These are phyloP conservation scores for Berberis thunbergii DNA, from an alignment of 164 flowering plant genomes.

Conservation along the genomic window DNA sequence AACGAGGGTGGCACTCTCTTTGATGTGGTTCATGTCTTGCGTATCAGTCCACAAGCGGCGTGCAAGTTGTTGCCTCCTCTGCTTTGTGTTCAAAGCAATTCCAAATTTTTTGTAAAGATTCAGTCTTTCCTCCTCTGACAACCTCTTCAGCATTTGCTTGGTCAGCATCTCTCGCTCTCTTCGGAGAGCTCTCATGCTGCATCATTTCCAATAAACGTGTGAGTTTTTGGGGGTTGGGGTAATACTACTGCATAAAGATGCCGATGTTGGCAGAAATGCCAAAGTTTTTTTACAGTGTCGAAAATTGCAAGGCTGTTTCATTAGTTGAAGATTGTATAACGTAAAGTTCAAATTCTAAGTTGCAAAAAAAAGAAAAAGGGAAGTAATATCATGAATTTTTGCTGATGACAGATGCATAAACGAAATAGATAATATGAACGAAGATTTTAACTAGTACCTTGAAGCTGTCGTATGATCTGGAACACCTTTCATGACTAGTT, in stretches of 20 bases:
- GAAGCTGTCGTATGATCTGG: conserved; percentile 32
- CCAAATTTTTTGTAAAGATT: conserved; percentile 64
- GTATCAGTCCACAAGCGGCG: conserved; percentile 57
- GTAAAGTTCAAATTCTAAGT: no score
- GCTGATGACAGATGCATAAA: background rate
- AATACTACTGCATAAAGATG: background rate
- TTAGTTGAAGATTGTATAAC: no score
- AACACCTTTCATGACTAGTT: conserved; percentile 15
- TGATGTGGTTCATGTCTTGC: conserved; percentile 45
- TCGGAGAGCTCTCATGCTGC: conserved; percentile 54
- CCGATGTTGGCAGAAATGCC: background rate
- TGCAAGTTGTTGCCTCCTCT: conserved; percentile 57
- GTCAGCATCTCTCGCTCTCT: conserved; percentile 68
- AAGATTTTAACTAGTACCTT: conserved; percentile 35
- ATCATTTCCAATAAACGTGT: background rate
- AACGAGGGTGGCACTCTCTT: conserved; percentile 65
- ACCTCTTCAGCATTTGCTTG: conserved; percentile 57
- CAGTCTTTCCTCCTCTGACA: conserved; percentile 52
- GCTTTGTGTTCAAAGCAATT: conserved; percentile 54
- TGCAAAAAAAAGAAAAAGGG: no score
- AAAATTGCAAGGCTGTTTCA: no score
- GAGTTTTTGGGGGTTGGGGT: background rate
- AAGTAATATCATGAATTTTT: background rate
- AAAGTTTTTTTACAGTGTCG: no score
- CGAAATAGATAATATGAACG: background rate